Base-by-base conservation (phyloP, 164 flowering plant genomes). In the Tetracentron sinense region DNA sequence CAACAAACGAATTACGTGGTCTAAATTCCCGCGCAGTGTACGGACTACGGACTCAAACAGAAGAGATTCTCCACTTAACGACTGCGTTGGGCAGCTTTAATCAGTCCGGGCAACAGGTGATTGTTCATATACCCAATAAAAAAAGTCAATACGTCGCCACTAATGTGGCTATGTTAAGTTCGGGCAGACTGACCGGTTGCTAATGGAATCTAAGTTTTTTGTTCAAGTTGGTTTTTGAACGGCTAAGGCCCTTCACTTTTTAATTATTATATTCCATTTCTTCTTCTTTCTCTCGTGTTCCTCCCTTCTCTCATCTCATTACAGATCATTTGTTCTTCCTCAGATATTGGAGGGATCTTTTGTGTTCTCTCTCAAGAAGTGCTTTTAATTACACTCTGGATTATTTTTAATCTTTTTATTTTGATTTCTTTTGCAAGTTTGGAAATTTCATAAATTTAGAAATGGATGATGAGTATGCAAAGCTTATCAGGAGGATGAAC, bases 401-500 rank as follows among this genome's bases (percentile, higher is more conserved):
- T 42, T 58, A 16, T 14, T 14, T 57, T 38, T 38, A 22, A 23
- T 22, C 48, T 58, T 16, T 26, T 60, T 8, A 20, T 58, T 16
- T 22, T 60, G 11, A 20, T 22, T 28, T 22, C 42, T 25, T 21
- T 19, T 15, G 42, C 6, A 21, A 15, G 49, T 44, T 49, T 31
- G 3, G 28, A 25, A 19, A 0, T 49, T 56, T 58, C 35, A 63
- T 17, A 22, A 6, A 4, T 57, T 38, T 27, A 54, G 52, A 63
- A 28, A 81, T 82, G 83, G 86, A 80, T 54, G 86, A 82, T 71
- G 84, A 76, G 68, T 78, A 68, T 69, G 79, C 74, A 21, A 82
- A 78, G 81, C 77, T 82, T 31, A 50, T 80, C 42, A 73, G 79
- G 72, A 78, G 86, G 69, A 73, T 81, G 78, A 78, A 81, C 72